phyloP scores from a whole-genome alignment of 2,329 filamentous ascomycete genomes.

The Venturia asperata region DNA sequence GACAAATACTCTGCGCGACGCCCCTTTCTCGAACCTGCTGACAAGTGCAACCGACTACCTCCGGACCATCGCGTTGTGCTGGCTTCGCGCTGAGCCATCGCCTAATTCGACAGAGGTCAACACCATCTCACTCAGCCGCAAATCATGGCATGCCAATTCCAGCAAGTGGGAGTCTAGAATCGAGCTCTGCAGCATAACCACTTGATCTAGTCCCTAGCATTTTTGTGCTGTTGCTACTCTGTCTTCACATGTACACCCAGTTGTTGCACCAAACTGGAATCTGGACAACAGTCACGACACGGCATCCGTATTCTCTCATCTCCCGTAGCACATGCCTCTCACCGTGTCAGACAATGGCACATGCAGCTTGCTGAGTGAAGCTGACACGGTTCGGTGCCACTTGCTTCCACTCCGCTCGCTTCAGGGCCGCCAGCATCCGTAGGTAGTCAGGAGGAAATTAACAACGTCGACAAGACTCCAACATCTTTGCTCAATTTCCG shows the following conservation, averaged over 20 bases:
- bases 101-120: background rate
- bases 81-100: background rate
- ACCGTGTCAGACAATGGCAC: background rate
- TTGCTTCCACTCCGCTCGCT: background rate
- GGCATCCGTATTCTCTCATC: background rate
- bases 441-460: background rate
- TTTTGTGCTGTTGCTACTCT: background rate
- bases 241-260: background rate
- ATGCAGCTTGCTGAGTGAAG: slow-evolving; percentile 7
- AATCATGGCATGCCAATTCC: background rate
- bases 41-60: background rate
- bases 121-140: slow-evolving; percentile 2
- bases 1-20: background rate
- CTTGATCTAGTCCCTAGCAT: background rate
- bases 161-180: background rate
- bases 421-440: background rate
- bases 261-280: background rate
- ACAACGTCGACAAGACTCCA: background rate
- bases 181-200: background rate
- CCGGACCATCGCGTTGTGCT: background rate
- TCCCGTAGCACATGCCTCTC: background rate
- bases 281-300: background rate
- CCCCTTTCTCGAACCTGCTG: background rate
- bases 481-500: background rate
- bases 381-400: background rate